Evolutionary conservation across 345 rosid species (phyloP).

Genomic region (Camelina sativa): DNA sequence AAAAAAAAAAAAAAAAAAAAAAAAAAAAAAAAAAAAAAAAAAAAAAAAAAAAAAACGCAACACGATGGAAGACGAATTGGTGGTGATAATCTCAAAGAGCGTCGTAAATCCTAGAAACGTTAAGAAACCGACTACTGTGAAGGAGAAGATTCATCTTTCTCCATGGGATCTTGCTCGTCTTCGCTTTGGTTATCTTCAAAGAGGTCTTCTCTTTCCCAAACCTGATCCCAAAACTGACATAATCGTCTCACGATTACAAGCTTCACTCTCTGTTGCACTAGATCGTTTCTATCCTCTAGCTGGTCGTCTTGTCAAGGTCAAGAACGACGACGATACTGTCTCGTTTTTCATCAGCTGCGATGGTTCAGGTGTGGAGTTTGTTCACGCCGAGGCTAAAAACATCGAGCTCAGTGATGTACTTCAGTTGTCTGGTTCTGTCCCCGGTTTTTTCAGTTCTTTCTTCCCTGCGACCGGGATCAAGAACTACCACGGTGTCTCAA

Average conservation of each 20-base stretch:
- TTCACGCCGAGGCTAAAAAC: conserved; percentile 46
- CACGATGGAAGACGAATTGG: conserved; percentile 35
- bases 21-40: no score
- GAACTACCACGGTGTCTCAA: conserved; percentile 43
- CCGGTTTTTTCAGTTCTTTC: conserved; percentile 40
- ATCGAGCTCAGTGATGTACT: conserved; percentile 42
- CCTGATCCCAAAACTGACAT: conserved; percentile 28
- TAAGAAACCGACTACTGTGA: neutral
- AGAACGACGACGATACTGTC: conserved; percentile 32
- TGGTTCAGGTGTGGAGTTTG: conserved; percentile 51
- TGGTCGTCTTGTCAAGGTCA: conserved; percentile 46
- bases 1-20: no score
- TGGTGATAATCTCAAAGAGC: conserved; percentile 29
- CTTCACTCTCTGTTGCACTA: conserved; percentile 48
- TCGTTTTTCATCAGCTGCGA: conserved; percentile 51
- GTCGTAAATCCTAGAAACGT: conserved; percentile 25
- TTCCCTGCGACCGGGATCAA: conserved; percentile 50
- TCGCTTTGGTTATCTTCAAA: conserved; percentile 44
- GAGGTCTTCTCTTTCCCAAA: conserved; percentile 45
- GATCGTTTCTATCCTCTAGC: conserved; percentile 48
- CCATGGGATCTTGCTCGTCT: conserved; percentile 49
- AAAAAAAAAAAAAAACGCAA: neutral
- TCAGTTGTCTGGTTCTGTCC: conserved; percentile 38
- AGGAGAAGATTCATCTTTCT: conserved; percentile 41
- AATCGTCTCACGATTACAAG: conserved; percentile 31